A percentile compares a stretch with the other conserved stretches of the same genome.
Evolutionary conservation across 2,329 filamentous ascomycete species (phyloP).

Genomic region (Zymoseptoria pseudotritici): DNA sequence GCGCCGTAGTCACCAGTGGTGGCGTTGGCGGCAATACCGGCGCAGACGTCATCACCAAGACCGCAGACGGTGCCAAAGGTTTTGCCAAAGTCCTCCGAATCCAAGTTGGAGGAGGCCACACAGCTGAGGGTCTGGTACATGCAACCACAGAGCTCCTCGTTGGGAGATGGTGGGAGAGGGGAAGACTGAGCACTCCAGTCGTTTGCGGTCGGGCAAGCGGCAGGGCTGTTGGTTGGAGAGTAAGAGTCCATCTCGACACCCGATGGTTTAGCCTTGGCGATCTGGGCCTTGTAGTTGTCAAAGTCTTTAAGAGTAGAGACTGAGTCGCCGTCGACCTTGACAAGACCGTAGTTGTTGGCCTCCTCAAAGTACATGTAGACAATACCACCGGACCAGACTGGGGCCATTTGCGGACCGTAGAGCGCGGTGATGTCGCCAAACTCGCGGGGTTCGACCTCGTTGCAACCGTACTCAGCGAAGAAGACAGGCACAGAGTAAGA

Average conservation of each 20-base stretch:
- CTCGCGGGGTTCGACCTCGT: conserved; percentile 60
- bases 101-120: conserved; percentile 52
- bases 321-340: conserved; percentile 51
- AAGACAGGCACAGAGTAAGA: conserved; percentile 91
- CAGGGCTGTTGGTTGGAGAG: conserved; percentile 62
- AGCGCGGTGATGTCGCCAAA: conserved; percentile 82
- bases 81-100: conserved; percentile 52
- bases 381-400: conserved; percentile 89
- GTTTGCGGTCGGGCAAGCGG: conserved; percentile 61
- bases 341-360: conserved; percentile 78
- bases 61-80: conserved; percentile 73
- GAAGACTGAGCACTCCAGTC: conserved; percentile 62
- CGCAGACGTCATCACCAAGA: conserved; percentile 48
- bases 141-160: conserved; percentile 73
- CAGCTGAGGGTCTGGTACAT: conserved; percentile 72
- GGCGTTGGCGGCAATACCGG: conserved; percentile 60
- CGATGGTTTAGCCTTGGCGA: conserved; percentile 60
- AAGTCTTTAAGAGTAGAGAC: conserved; percentile 69
- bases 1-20: conserved; percentile 64
- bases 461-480: conserved; percentile 99
- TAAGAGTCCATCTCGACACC: conserved; percentile 61
- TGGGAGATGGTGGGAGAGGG: conserved; percentile 72
- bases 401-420: conserved; percentile 72
- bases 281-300: conserved; percentile 60
- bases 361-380: conserved; percentile 99